Conservation (phyloP, 2,329 filamentous ascomycete species). For the Hypoxylon sp. region DNA sequence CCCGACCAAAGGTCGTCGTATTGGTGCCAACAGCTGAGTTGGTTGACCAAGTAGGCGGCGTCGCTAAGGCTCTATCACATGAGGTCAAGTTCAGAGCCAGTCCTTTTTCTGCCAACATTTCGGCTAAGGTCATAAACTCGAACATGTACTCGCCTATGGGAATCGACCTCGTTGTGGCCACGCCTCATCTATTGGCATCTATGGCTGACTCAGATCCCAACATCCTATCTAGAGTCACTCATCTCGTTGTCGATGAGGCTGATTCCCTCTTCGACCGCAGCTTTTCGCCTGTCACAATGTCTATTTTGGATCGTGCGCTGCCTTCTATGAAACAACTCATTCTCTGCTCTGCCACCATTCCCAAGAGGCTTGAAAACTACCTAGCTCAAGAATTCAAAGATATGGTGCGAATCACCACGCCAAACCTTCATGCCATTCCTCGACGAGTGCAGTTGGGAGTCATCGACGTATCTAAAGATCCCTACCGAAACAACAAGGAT, state of each 20-base stretch:
- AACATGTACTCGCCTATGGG: constrained; percentile 85
- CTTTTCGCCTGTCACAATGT: constrained; percentile 86
- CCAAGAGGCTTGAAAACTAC: constrained; percentile 87
- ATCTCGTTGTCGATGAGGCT: constrained; percentile 94
- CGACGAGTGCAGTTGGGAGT: constrained; percentile 94
- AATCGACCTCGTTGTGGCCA: constrained; percentile 88
- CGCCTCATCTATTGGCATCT: constrained; percentile 88
- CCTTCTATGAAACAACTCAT: constrained; percentile 89
- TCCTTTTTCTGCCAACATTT: constrained; percentile 83
- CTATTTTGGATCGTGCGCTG: constrained; percentile 84
- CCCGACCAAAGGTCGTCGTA: constrained; percentile 85
- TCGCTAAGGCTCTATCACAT: constrained; percentile 88
- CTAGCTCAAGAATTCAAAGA: constrained; percentile 86
- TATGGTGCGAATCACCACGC: constrained; percentile 89
- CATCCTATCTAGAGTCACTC: constrained; percentile 89
- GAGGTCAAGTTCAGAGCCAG: constrained; percentile 88
- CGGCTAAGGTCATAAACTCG: constrained; percentile 83
- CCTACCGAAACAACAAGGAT: constrained; percentile 92
- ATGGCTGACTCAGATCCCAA: constrained; percentile 93
- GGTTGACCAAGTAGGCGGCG: constrained; percentile 85
- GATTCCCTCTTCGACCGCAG: constrained; percentile 96
- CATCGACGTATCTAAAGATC: constrained; percentile 91
- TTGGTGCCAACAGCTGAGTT: constrained; percentile 94
- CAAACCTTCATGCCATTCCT: constrained; percentile 95
- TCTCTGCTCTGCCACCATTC: constrained; percentile 96